phyloP scores from a whole-genome alignment of 495 filamentous ascomycete species.

The Penicillium turbatum region DNA sequence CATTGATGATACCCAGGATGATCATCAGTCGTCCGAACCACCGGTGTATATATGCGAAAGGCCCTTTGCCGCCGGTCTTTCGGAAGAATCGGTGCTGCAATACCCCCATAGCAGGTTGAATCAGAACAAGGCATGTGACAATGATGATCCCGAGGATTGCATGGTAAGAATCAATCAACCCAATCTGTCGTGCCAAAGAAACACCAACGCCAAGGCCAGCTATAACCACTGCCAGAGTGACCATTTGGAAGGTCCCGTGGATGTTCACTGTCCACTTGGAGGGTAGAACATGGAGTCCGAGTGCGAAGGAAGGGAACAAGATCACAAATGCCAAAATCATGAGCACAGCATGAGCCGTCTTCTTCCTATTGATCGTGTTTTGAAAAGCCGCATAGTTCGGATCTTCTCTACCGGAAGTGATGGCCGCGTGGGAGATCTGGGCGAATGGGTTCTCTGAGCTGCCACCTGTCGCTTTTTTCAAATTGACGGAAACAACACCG shows the following conservation, averaged over 20 bases:
- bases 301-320: slow-evolving; percentile 48
- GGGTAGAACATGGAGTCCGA: slow-evolving; percentile 41
- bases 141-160: slow-evolving; percentile 55
- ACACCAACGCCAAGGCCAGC: slow-evolving; percentile 62
- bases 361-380: slow-evolving; percentile 15
- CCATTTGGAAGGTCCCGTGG: slow-evolving; percentile 56
- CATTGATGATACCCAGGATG: slow-evolving; percentile 65
- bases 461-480: slow-evolving; percentile 18
- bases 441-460: slow-evolving; percentile 60
- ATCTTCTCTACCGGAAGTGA: neutral
- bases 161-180: slow-evolving; percentile 25
- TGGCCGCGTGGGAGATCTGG: neutral
- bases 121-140: slow-evolving; percentile 50
- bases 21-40: slow-evolving; percentile 66
- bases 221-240: slow-evolving; percentile 53
- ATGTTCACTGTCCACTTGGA: slow-evolving; percentile 30
- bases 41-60: slow-evolving; percentile 58
- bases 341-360: slow-evolving; percentile 38
- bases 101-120: slow-evolving; percentile 62
- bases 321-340: slow-evolving; percentile 41
- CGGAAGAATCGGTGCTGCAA: slow-evolving; percentile 55
- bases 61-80: slow-evolving; percentile 44
- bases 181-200: slow-evolving; percentile 32
- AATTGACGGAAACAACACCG: slow-evolving; percentile 13
- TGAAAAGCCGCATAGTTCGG: neutral